phyloP scores from a whole-genome alignment of 2,329 filamentous ascomycete genomes.

The Phyllosticta ampelicida region DNA sequence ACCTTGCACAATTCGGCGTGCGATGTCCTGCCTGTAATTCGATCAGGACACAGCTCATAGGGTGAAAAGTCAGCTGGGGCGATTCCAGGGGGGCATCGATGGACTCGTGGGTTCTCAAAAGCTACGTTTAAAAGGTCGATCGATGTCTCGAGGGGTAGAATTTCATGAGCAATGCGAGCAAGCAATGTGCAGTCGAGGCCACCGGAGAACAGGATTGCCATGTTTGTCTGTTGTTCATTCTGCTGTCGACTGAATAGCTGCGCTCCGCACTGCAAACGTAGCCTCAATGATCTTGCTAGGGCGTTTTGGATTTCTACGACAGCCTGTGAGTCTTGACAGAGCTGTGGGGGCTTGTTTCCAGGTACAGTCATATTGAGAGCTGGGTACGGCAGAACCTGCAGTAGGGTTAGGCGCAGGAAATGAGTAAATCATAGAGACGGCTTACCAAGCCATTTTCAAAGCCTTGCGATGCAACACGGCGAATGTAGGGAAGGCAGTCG shows the following conservation, averaged over 20 bases:
- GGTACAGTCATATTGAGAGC: neutral
- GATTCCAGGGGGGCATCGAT: slow-evolving; percentile 25
- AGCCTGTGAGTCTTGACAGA: slow-evolving; percentile 7
- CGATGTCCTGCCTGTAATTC: slow-evolving; percentile 72
- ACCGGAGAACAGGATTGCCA: slow-evolving; percentile 86
- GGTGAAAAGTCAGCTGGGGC: slow-evolving; percentile 20
- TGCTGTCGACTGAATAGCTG: neutral
- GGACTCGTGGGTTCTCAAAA: slow-evolving; percentile 78
- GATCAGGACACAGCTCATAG: slow-evolving; percentile 83
- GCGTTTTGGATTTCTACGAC: slow-evolving; percentile 31
- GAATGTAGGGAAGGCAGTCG: neutral
- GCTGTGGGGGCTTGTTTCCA: neutral
- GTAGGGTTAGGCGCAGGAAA: neutral
- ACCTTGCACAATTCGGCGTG: slow-evolving; percentile 59
- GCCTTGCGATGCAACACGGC: neutral
- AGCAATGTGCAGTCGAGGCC: slow-evolving; percentile 87
- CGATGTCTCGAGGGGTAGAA: slow-evolving; percentile 55
- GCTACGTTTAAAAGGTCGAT: slow-evolving; percentile 93
- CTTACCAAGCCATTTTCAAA: neutral
- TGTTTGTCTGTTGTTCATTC: slow-evolving; percentile 30
- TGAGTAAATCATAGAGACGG: neutral
- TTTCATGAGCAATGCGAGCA: slow-evolving; percentile 67
- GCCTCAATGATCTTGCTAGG: slow-evolving; percentile 10
- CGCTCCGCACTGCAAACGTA: neutral
- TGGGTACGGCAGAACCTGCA: slow-evolving; percentile 4